These are phyloP conservation scores for Cercospora sp. DNA, from an alignment of 2,329 filamentous ascomycete species.

Conservation along the genomic window DNA sequence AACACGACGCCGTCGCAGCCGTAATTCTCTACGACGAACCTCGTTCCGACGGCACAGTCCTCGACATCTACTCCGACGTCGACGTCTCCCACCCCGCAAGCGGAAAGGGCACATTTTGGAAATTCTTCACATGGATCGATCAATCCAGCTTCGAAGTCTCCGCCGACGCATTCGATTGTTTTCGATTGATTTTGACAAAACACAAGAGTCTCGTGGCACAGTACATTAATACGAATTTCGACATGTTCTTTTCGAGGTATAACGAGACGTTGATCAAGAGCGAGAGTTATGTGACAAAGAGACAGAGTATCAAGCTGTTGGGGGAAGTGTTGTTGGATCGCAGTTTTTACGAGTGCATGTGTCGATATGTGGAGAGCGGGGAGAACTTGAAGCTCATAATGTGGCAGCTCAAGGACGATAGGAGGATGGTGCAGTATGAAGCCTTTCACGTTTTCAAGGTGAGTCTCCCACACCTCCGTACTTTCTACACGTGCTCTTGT, in stretches of 20 bases:
- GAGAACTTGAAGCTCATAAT: conserved; percentile 98
- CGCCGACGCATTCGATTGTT: conserved; percentile 96
- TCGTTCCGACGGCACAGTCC: conserved; percentile 67
- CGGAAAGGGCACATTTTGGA: conserved; percentile 89
- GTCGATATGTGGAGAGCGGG: conserved; percentile 88
- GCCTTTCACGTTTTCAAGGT: conserved; percentile 98
- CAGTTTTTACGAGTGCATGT: conserved; percentile 98
- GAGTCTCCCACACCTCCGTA: conserved; percentile 5
- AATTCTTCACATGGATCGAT: conserved; percentile 96
- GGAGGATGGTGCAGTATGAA: conserved; percentile 99
- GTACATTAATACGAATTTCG: conserved; percentile 87
- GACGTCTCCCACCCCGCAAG: conserved; percentile 73
- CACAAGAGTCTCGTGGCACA: conserved; percentile 89
- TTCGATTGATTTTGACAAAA: conserved; percentile 88
- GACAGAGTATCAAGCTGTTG: conserved; percentile 95
- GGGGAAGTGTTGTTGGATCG: conserved; percentile 93
- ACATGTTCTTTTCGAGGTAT: conserved; percentile 88
- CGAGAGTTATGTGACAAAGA: conserved; percentile 94
- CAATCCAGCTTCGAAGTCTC: conserved; percentile 95
- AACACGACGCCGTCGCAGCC: conserved; percentile 86
- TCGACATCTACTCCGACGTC: conserved; percentile 65
- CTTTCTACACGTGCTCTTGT: too few relatives aligned
- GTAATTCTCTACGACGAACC: conserved; percentile 93
- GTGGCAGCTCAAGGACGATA: conserved; percentile 92
- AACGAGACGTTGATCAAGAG: conserved; percentile 86